phyloP scores from a whole-genome alignment of 768 basidiomycete species.

The Phlegmacium glaucopus region DNA sequence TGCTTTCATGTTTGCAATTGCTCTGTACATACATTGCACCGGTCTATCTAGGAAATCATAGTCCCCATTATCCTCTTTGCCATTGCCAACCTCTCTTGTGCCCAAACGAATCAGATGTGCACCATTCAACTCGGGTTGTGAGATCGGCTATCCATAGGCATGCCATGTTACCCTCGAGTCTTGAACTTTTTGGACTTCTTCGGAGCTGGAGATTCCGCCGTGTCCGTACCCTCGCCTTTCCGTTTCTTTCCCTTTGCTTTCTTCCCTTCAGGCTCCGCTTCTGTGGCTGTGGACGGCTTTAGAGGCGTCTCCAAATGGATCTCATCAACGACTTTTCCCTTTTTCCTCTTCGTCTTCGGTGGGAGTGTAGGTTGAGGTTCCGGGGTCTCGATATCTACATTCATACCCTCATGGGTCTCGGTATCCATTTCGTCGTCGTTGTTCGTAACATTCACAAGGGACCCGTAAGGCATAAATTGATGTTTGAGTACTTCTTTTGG shows the following conservation, averaged over 20 bases:
- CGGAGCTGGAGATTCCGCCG: slow-evolving; percentile 13
- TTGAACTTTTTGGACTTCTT: slow-evolving; percentile 52
- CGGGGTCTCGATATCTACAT: slow-evolving; percentile 14
- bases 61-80: background rate
- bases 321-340: slow-evolving; percentile 2
- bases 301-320: background rate
- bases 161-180: slow-evolving; percentile 11
- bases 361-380: slow-evolving; percentile 4
- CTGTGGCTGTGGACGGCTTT: background rate
- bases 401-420: slow-evolving; percentile 11
- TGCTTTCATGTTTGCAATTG: background rate
- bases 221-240: slow-evolving; percentile 30
- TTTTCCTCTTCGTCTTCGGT: slow-evolving; percentile 15
- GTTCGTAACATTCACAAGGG: slow-evolving; percentile 24
- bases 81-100: background rate
- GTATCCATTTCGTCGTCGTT: slow-evolving; percentile 15
- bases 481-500: slow-evolving; percentile 62
- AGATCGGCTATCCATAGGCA: background rate
- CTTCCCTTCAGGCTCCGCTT: slow-evolving; percentile 11
- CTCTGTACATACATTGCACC: slow-evolving; percentile 2
- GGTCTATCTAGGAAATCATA: slow-evolving; percentile 4
- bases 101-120: background rate
- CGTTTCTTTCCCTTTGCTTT: slow-evolving; percentile 41
- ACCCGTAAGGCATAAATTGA: slow-evolving; percentile 60
- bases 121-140: background rate